Percentiles rank a stretch among this genome's conserved stretches.
Evolutionary conservation across 225 moss, liverwort and hornwort species (phyloP).

Genomic region (Ulota crispa): DNA sequence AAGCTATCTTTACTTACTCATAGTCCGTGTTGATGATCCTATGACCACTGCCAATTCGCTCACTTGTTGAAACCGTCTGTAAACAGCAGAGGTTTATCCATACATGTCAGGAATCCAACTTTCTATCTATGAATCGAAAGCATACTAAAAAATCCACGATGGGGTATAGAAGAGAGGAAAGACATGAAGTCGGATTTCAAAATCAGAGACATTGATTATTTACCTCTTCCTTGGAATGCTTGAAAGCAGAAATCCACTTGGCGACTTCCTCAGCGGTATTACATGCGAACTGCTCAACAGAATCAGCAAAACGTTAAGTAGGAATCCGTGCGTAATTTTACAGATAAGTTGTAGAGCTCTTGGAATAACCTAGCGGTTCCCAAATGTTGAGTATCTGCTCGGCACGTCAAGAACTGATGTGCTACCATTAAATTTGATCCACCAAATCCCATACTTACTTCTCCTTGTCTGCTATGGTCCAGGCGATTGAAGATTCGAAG

Average conservation of each 20-base stretch:
- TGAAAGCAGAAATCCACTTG: conserved; percentile 75
- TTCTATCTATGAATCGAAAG: neutral
- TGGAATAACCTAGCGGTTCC: neutral
- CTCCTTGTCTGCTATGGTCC: conserved; percentile 80
- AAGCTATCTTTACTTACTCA: conserved; percentile 47
- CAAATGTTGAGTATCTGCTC: neutral
- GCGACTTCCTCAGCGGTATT: conserved; percentile 67
- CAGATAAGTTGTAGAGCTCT: neutral
- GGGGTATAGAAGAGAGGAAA: neutral
- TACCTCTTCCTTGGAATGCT: conserved; percentile 82
- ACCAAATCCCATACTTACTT: conserved; percentile 34
- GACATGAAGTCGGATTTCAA: neutral
- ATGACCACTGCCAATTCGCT: conserved; percentile 51
- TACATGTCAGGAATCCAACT: neutral
- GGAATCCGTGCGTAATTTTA: neutral
- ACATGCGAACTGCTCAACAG: conserved; percentile 64
- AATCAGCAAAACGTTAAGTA: neutral
- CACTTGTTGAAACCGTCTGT: conserved; percentile 47
- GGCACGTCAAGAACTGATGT: neutral
- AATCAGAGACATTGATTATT: neutral
- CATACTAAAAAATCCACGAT: neutral
- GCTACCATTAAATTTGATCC: neutral
- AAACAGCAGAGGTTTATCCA: neutral
- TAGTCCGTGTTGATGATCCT: conserved; percentile 62
- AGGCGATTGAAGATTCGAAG: conserved; percentile 71